These are phyloP conservation scores for Sporobolomyces phaffii DNA, from an alignment of 768 basidiomycete species.

Conservation along the genomic window DNA sequence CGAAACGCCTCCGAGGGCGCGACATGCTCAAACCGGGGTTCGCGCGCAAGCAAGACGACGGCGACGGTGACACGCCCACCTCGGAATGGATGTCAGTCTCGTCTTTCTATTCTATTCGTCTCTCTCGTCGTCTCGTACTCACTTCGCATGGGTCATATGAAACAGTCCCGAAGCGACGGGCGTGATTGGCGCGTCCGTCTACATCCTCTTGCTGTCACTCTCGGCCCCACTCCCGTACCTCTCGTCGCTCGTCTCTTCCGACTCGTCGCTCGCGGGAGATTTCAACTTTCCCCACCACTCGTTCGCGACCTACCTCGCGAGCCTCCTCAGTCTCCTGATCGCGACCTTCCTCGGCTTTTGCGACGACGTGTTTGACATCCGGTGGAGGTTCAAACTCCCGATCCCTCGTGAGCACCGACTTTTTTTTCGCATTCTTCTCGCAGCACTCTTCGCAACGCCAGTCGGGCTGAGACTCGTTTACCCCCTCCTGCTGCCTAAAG, in stretches of 20 bases:
- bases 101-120: too few species aligned
- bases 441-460: not conserved
- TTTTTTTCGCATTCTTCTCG: not conserved
- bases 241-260: slow-evolving; percentile 47
- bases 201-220: slow-evolving; percentile 75
- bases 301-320: slow-evolving; percentile 88
- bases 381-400: slow-evolving; percentile 96
- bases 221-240: slow-evolving; percentile 97
- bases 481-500: slow-evolving; percentile 23
- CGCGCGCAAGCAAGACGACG: slow-evolving; percentile 48
- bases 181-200: slow-evolving; percentile 79
- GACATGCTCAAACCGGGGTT: slow-evolving; percentile 79
- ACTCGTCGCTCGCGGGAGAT: not conserved
- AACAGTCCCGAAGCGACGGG: slow-evolving; percentile 87
- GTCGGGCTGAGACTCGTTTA: too few species aligned
- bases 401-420: slow-evolving; percentile 60
- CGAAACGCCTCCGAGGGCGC: slow-evolving; percentile 72
- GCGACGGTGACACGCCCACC: slow-evolving; percentile 45
- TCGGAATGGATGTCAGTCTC: not conserved
- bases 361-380: slow-evolving; percentile 96
- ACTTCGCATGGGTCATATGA: not conserved
- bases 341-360: slow-evolving; percentile 92
- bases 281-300: slow-evolving; percentile 52
- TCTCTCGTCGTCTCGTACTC: too few species aligned
- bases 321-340: slow-evolving; percentile 80